Evolutionary conservation across 1,284 basidiomycete species (phyloP).

Genomic region (Vanrija humicola): DNA sequence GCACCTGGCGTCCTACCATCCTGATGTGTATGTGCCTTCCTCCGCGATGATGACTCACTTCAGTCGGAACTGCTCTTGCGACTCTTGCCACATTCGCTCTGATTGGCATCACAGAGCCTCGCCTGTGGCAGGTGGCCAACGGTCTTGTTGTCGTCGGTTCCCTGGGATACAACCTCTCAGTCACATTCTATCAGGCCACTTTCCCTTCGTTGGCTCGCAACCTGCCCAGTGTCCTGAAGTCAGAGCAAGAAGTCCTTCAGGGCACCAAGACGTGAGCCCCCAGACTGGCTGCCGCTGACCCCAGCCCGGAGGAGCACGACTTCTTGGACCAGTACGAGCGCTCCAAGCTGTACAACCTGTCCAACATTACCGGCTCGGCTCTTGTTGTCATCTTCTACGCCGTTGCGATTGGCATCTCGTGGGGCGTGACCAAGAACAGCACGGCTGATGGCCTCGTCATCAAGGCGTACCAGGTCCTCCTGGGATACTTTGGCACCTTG

Average conservation of each 20-base stretch:
- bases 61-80: neutral
- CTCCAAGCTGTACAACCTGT: constrained; percentile 18
- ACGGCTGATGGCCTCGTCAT: neutral
- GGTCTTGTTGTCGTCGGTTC: constrained; percentile 13
- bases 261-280: constrained; percentile 11
- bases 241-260: constrained; percentile 11
- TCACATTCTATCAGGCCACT: constrained; percentile 16
- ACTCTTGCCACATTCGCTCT: constrained; percentile 6
- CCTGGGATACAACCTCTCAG: constrained; percentile 7
- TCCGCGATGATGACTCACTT: neutral
- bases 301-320: constrained; percentile 18
- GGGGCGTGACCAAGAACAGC: constrained; percentile 7
- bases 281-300: neutral
- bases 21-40: constrained; percentile 11
- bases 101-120: constrained; percentile 7
- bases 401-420: constrained; percentile 8
- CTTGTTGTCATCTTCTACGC: constrained; percentile 11
- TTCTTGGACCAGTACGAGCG: constrained; percentile 14
- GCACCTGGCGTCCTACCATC: constrained; percentile 18
- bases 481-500: constrained; percentile 14
- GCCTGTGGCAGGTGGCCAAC: constrained; percentile 17
- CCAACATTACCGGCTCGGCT: constrained; percentile 5
- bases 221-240: constrained; percentile 14
- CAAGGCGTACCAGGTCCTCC: constrained; percentile 9
- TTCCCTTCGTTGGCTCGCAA: constrained; percentile 17